Percentiles rank a stretch among this genome's conserved stretches.
Conservation (phyloP, 2,329 filamentous ascomycete species). For the Penicillium sp. region DNA sequence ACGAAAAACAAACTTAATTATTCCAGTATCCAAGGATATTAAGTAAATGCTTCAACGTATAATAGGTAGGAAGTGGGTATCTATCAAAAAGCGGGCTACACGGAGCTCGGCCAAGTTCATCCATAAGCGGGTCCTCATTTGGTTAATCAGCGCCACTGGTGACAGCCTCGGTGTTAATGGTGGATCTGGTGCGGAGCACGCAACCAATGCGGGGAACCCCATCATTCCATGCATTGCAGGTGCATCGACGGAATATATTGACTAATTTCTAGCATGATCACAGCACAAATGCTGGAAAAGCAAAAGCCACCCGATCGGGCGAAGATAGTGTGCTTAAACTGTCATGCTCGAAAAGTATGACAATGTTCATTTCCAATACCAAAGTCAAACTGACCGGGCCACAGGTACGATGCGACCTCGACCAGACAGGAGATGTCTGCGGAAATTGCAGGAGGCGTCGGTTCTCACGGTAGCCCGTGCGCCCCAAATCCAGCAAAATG, state of each 20-base stretch:
- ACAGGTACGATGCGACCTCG: not conserved
- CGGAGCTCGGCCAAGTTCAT: no score
- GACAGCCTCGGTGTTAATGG: not conserved
- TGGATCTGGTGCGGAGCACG: not conserved
- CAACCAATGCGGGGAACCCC: not conserved
- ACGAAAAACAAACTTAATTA: no score
- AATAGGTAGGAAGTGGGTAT: no score
- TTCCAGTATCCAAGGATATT: no score
- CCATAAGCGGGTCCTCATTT: no score
- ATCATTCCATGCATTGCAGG: not conserved
- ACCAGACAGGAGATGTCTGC: not conserved
- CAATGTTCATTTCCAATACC: not conserved
- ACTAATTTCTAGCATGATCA: not conserved
- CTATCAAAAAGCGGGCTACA: no score
- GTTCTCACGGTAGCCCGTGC: not conserved
- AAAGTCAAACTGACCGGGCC: not conserved
- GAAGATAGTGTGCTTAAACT: not conserved
- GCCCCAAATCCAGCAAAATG: not conserved
- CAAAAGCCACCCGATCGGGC: not conserved
- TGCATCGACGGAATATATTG: not conserved
- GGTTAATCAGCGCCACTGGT: no score
- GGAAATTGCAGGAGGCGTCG: not conserved
- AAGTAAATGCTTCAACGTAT: no score
- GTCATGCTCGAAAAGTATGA: not conserved
- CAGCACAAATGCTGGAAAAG: not conserved